A percentile compares a stretch with the other conserved stretches of the same genome.
Conservation (phyloP, 805 yeast genomes). For the Lipomyces oligophaga region DNA sequence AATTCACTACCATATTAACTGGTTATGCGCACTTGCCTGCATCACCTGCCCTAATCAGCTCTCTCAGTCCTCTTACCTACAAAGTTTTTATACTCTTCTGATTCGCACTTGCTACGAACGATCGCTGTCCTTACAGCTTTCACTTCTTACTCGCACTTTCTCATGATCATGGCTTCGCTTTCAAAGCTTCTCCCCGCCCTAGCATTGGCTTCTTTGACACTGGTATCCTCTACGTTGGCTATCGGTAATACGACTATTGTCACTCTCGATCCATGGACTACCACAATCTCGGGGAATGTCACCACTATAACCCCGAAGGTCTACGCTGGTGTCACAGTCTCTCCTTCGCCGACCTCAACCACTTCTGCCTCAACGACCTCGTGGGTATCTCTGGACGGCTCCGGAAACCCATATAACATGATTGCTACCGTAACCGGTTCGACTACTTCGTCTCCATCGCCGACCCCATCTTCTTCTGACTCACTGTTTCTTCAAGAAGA, state of each 20-base stretch:
- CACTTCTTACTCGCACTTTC: too few species aligned
- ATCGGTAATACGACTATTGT: conserved; percentile 13
- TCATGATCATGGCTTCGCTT: too few species aligned
- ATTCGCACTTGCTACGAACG: too few species aligned
- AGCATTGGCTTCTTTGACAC: neutral
- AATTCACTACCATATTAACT: too few species aligned
- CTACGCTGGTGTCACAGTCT: conserved; percentile 54
- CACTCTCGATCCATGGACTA: conserved; percentile 24
- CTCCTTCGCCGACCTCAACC: conserved; percentile 39
- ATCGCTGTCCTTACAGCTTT: too few species aligned
- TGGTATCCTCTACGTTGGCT: too few species aligned
- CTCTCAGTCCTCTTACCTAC: too few species aligned
- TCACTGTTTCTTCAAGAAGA: conserved; percentile 8
- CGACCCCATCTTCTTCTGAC: conserved; percentile 4
- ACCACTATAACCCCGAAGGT: conserved; percentile 59
- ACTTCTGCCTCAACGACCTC: conserved; percentile 39
- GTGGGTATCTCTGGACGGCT: conserved; percentile 45
- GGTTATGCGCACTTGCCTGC: too few species aligned
- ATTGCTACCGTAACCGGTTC: conserved; percentile 4
- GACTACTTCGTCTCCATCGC: conserved; percentile 7
- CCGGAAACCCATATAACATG: conserved; percentile 43
- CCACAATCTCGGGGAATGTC: conserved; percentile 24
- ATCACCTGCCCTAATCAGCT: too few species aligned
- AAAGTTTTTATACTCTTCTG: too few species aligned
- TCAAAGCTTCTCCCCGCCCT: neutral